Conservation (phyloP, 768 basidiomycete species). For the Serpula lacrymans region DNA sequence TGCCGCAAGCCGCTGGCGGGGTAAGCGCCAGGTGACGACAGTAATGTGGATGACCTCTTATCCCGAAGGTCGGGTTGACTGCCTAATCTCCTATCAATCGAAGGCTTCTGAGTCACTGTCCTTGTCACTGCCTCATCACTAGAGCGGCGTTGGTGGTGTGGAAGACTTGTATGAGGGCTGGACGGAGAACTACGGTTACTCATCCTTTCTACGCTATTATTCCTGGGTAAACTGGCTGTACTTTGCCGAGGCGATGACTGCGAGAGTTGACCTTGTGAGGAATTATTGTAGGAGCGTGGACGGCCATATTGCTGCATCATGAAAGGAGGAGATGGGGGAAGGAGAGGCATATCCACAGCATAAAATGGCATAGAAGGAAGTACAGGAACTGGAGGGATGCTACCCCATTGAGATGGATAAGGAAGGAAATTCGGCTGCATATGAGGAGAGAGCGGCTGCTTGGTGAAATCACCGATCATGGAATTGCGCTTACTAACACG, state of each 20-base stretch:
- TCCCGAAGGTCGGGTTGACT: slow-evolving; percentile 15
- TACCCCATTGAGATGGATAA: slow-evolving; percentile 21
- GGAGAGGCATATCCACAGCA: slow-evolving; percentile 61
- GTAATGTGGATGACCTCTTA: slow-evolving; percentile 6
- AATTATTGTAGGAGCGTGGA: slow-evolving; percentile 27
- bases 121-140: slow-evolving; percentile 24
- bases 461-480: slow-evolving; percentile 30
- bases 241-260: slow-evolving; percentile 19
- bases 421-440: slow-evolving; percentile 32
- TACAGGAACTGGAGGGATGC: slow-evolving; percentile 14
- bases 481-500: slow-evolving; percentile 40
- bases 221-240: slow-evolving; percentile 16
- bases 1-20: slow-evolving; percentile 15
- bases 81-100: slow-evolving; percentile 10
- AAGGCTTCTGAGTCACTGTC: slow-evolving; percentile 8
- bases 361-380: slow-evolving; percentile 40
- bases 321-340: slow-evolving; percentile 73
- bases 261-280: slow-evolving; percentile 29
- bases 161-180: slow-evolving; percentile 10
- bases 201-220: slow-evolving; percentile 22
- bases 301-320: slow-evolving; percentile 62
- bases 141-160: slow-evolving; percentile 25
- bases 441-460: slow-evolving; percentile 20
- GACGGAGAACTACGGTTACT: slow-evolving; percentile 16
- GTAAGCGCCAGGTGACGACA: slow-evolving; percentile 4